Percentiles rank a stretch among this genome's conserved stretches.
Conservation (phyloP, 208 protist species). For the Acanthamoeba lenticulata region DNA sequence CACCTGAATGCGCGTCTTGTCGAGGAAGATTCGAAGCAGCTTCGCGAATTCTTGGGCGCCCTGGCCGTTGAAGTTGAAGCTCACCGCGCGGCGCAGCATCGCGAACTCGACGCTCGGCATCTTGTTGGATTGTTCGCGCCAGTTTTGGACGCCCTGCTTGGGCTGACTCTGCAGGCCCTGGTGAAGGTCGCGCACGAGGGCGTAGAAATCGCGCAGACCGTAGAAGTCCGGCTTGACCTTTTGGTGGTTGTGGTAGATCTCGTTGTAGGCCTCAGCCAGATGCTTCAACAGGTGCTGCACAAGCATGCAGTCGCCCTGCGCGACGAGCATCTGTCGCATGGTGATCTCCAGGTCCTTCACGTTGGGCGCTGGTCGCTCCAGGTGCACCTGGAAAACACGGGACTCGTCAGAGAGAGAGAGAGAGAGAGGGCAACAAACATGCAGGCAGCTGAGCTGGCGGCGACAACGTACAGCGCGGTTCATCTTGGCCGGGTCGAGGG, state of each 20-base stretch:
- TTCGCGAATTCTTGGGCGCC: background rate
- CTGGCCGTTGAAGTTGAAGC: slow-evolving; percentile 75
- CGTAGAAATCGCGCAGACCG: slow-evolving; percentile 86
- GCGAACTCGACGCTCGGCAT: background rate
- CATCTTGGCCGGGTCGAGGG: slow-evolving; percentile 91
- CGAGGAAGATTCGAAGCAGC: background rate
- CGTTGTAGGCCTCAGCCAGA: slow-evolving; percentile 11
- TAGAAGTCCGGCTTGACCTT: slow-evolving; percentile 78
- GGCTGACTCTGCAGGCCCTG: background rate
- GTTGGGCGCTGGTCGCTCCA: background rate
- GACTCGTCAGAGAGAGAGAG: background rate
- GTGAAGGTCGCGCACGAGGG: slow-evolving; percentile 50
- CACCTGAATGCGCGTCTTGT: background rate
- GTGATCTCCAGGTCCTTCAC: slow-evolving; percentile 13
- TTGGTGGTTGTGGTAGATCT: slow-evolving; percentile 44
- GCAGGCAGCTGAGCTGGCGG: slow-evolving; percentile 71
- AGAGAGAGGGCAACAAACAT: background rate
- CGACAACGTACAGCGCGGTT: slow-evolving; percentile 83
- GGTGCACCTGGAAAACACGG: slow-evolving; percentile 36
- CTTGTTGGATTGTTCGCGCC: background rate
- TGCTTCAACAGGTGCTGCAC: background rate
- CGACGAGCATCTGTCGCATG: background rate
- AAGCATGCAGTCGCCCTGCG: background rate
- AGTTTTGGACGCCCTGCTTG: background rate
- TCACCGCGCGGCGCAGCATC: background rate